Evolutionary conservation across 495 filamentous ascomycete species (phyloP), one percentile per base, ranked within the genome.

Genomic region (Hyaloscypha hepaticicola): DNA sequence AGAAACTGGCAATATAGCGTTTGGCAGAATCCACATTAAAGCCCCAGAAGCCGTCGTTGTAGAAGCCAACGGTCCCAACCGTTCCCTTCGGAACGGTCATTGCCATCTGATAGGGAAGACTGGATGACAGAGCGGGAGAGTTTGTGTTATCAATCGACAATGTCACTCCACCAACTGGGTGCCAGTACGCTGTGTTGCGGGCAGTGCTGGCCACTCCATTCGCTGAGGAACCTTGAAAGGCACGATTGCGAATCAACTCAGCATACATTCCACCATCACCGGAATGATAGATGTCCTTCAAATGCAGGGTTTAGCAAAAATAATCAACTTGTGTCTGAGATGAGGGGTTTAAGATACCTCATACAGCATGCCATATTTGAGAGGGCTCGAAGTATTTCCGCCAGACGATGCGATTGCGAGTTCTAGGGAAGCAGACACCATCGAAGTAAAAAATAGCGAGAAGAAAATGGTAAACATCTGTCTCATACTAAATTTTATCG

Each of bases 221-320:
- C 2, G 75, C 70, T 0, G 76, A 76, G 3, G 71, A 27, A 14
- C 83, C 84, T 70, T 87, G 84, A 61, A 87, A 88, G 3, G 80
- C 84, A 49, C 82, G 80, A 67, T 87, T 87, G 27, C 76, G 77
- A 12, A 87, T 77, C 7, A 87, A 68, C 61, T 87, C 81, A 9
- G 78, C 82, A 60, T 88, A 83, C 9, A 88, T 80, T 2, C 85
- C 85, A 3, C 85, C 85, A 67, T 87, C 85, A 2, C 83, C 59
- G 19, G 58, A 71, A 51, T 66, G 49, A 33, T 57, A 53, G 24
- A 66, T 31, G 49, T 66, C 64, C 79, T 85, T 50, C 5, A 50
- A n/a, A n/a, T 7, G 5, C 4, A 6, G 5, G 19, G 48, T 50
- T 24, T 50, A 5, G 19, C 5, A n/a, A n/a, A n/a, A n/a, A 6